Evolutionary conservation across 2,329 filamentous ascomycete genomes (phyloP).

Genomic region (Arthrobotrys sphaeroides): DNA sequence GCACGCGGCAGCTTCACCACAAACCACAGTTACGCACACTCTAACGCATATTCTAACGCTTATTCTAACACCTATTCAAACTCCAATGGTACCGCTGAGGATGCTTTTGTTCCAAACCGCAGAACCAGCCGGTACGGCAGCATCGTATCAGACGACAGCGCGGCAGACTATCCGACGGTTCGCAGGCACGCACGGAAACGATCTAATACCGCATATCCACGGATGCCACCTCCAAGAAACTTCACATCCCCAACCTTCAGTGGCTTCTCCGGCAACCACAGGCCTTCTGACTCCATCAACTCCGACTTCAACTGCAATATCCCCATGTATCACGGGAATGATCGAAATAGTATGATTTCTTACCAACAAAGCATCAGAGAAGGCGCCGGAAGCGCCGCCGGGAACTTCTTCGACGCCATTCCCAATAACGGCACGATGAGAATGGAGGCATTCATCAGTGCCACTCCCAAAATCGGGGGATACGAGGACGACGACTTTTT

Average conservation of each 20-base stretch:
- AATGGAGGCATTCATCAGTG: constrained; percentile 94
- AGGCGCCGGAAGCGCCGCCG: constrained; percentile 56
- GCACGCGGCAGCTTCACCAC: constrained; percentile 63
- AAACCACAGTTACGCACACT: constrained; percentile 60
- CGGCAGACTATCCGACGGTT: constrained; percentile 37
- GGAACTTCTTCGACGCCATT: constrained; percentile 57
- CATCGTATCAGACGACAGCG: constrained; percentile 49
- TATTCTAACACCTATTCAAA: constrained; percentile 23
- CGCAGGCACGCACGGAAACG: constrained; percentile 44
- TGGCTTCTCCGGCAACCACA: constrained; percentile 41
- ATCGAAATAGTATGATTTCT: constrained; percentile 52
- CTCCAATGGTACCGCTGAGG: constrained; percentile 4
- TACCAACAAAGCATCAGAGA: constrained; percentile 54
- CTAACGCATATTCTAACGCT: constrained; percentile 7
- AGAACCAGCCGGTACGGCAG: constrained; percentile 50
- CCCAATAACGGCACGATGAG: constrained; percentile 80
- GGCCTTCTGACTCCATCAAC: constrained; percentile 40
- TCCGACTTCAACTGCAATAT: constrained; percentile 52
- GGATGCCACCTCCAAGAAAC: constrained; percentile 39
- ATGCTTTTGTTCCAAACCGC: constrained; percentile 9
- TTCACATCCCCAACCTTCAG: constrained; percentile 51
- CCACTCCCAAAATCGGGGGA: constrained; percentile 58
- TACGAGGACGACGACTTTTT: constrained; percentile 56
- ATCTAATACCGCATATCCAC: constrained; percentile 49
- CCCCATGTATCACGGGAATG: constrained; percentile 28